Evolutionary conservation across 2,329 filamentous ascomycete species (phyloP).

Genomic region (Paraphoma sp.): DNA sequence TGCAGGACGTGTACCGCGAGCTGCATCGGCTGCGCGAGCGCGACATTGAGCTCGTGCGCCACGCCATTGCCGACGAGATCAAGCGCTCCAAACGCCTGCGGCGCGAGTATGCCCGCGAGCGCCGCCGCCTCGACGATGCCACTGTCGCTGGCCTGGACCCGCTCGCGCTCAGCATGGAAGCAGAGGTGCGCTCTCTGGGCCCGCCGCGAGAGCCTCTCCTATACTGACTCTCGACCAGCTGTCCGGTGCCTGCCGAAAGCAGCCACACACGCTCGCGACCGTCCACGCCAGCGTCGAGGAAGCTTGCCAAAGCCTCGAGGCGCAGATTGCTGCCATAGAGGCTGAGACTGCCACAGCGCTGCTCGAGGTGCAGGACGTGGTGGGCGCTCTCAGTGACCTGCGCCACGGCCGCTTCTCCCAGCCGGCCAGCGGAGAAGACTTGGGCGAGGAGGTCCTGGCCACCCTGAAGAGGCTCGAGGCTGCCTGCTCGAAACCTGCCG

Average conservation of each 20-base stretch:
- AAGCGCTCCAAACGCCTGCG: conserved; percentile 65
- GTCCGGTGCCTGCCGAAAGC: conserved; percentile 58
- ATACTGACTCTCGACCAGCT: conserved; percentile 54
- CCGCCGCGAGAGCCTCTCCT: neutral
- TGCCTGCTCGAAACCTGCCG: conserved; percentile 55
- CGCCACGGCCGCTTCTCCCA: conserved; percentile 75
- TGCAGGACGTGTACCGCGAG: conserved; percentile 77
- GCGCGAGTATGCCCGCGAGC: conserved; percentile 62
- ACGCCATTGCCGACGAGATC: conserved; percentile 70
- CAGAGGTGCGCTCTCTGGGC: conserved; percentile 39
- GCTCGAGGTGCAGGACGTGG: conserved; percentile 67
- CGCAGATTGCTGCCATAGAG: conserved; percentile 70
- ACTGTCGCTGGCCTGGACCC: conserved; percentile 61
- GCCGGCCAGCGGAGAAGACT: conserved; percentile 60
- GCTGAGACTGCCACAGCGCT: conserved; percentile 68
- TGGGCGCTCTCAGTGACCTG: conserved; percentile 80
- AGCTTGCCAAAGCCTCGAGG: conserved; percentile 70
- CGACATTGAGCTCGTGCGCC: conserved; percentile 70
- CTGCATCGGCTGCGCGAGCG: conserved; percentile 76
- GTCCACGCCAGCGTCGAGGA: conserved; percentile 73
- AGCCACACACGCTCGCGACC: conserved; percentile 66
- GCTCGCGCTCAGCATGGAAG: conserved; percentile 66
- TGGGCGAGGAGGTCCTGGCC: conserved; percentile 71
- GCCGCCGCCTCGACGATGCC: conserved; percentile 61
- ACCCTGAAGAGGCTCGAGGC: conserved; percentile 70